Base-by-base conservation (phyloP, 2,329 filamentous ascomycete species). In the Aspergillus eucalypticola region DNA sequence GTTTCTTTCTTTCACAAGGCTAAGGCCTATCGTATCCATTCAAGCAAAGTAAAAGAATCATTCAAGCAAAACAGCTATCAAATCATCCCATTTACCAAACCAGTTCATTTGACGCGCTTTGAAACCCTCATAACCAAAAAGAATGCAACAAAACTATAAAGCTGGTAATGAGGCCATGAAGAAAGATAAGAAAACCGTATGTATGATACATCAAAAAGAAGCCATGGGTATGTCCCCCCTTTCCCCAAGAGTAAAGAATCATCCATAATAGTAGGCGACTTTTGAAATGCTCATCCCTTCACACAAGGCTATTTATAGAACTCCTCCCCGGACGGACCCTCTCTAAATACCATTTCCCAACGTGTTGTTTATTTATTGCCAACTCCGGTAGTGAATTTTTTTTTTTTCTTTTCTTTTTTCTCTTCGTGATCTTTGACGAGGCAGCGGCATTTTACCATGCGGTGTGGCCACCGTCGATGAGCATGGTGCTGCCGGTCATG, bases 381-480 rank as follows among this genome's bases (percentile, higher is more conserved):
- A 11, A 17, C 8, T 42, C 4, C n/a, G 17, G 17, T 21, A 19
- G 15, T 17, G 10, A 17, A 2, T 21, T 21, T 2, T 11, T 13
- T 8, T 42, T 8, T 6, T 39, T n/a, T n/a, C n/a, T n/a, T n/a
- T n/a, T n/a, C n/a, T 2, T 11, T 13, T 8, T 42, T 8, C 3
- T 39, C 27, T 21, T 15, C 10, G 32, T 35, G 13, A 13, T 15
- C 29, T 48, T 27, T 13, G 21, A 29, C 38, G 13, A 19, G 8
- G 13, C 6, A 8, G 50, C 10, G 5, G 32, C 11, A 13, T 35
- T 15, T 68, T 64, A 79, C 78, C 76, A 80, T 8, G 79, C 79
- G 35, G 78, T 80, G 70, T 92, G 89, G 0, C 89, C 89, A 10
- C 89, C 89, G 69, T 92, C 89, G 52, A 91, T 88, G 32, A 88